A percentile compares a stretch with the other conserved stretches of the same genome.
phyloP scores from a whole-genome alignment of 345 rosid species.

The Geranium brycei region DNA sequence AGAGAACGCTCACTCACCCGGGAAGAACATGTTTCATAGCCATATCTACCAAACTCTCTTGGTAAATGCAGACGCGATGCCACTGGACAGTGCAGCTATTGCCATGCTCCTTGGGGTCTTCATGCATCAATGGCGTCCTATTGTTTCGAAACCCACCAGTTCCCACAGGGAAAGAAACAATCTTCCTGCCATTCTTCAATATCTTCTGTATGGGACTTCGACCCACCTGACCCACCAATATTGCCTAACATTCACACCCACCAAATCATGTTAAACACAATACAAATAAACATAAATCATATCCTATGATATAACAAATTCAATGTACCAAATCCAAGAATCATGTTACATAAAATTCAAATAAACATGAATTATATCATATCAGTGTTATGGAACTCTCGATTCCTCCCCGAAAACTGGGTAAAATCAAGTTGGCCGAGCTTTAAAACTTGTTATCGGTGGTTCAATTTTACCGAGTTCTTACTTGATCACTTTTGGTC shows the following conservation, averaged over 20 bases:
- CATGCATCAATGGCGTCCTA: constrained; percentile 56
- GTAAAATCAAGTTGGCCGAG: too few relatives aligned
- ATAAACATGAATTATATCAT: too few relatives aligned
- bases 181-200: constrained; percentile 43
- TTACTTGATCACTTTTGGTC: too few relatives aligned
- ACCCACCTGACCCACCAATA: constrained; percentile 84
- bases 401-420: too few relatives aligned
- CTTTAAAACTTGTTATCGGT: too few relatives aligned
- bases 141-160: constrained; percentile 84
- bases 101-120: constrained; percentile 66
- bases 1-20: constrained; percentile 39
- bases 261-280: too few relatives aligned
- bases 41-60: constrained; percentile 36
- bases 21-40: constrained; percentile 52
- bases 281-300: too few relatives aligned
- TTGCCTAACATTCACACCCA: constrained; percentile 37
- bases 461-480: too few relatives aligned
- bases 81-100: constrained; percentile 62
- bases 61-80: constrained; percentile 82
- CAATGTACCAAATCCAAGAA: too few relatives aligned
- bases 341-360: too few relatives aligned
- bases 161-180: constrained; percentile 58
- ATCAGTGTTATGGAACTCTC: too few relatives aligned
- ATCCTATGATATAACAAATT: too few relatives aligned
- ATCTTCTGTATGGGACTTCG: constrained; percentile 66